Evolutionary conservation across 2,329 filamentous ascomycete species (phyloP).

Genomic region (Ciborinia camelliae): DNA sequence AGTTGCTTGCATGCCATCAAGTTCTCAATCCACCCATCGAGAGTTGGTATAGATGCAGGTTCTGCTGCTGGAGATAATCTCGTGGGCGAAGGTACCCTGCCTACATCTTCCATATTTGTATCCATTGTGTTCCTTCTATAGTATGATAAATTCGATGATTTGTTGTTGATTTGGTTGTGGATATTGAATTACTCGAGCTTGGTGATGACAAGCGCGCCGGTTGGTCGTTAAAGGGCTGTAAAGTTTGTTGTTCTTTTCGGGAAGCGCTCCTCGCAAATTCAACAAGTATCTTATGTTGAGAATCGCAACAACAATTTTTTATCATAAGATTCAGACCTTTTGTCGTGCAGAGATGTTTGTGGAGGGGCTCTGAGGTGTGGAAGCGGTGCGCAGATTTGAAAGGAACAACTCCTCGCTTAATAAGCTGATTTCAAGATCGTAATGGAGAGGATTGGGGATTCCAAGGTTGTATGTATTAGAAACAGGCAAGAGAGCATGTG

Average conservation of each 20-base stretch:
- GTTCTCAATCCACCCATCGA: conserved; percentile 98
- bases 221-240: conserved; percentile 13
- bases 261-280: conserved; percentile 16
- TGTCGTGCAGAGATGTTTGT: conserved; percentile 14
- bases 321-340: conserved; percentile 10
- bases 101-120: conserved; percentile 98
- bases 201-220: conserved; percentile 29
- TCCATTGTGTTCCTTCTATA: conserved; percentile 61
- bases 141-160: conserved; percentile 15
- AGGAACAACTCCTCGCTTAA: conserved; percentile 20
- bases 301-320: conserved; percentile 13
- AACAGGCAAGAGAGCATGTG: conserved; percentile 18
- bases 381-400: conserved; percentile 20
- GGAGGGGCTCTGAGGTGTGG: conserved; percentile 13
- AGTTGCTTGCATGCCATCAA: conserved; percentile 99
- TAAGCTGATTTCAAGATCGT: conserved; percentile 14
- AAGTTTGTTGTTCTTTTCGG: conserved; percentile 14
- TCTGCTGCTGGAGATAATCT: conserved; percentile 75
- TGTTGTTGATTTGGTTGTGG: conserved; percentile 22
- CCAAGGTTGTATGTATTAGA: conserved; percentile 2
- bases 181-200: conserved; percentile 30
- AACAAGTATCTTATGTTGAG: conserved; percentile 13
- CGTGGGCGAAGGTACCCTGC: conserved; percentile 74
- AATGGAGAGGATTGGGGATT: conserved; percentile 9
- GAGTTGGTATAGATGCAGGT: conserved; percentile 83